Base-by-base conservation (phyloP, 2,329 filamentous ascomycete species). In the Fusarium falciforme region DNA sequence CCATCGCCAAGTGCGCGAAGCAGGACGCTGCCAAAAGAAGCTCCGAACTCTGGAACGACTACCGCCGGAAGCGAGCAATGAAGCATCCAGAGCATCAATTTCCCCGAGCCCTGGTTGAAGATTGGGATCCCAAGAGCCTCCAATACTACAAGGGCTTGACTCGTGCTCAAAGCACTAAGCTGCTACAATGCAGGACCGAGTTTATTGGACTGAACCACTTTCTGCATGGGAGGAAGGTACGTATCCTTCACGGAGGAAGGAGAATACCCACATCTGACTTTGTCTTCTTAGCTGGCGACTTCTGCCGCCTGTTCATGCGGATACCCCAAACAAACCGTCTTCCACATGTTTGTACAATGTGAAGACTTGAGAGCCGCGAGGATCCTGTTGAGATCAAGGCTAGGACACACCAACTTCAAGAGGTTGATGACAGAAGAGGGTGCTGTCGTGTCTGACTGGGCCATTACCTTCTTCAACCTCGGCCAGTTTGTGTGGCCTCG, bases 331-430 rank as follows among this genome's bases (percentile, higher is more conserved):
- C 62, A 65, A 65, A 65, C 52, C 52, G 62, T 59, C 54, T 65
- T 59, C 42, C 62, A 65, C 40, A 59, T 59, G 62, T 52, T 65
- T 49, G 31, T 59, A 22, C 20, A 40, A n/a, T 65, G 62, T 20
- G 10, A 9, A 12, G 27, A 38, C 20, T 27, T 59, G 16, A 29
- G 16, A 10, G 29, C 29, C 20, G 54, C 31, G 5, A 59, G 62
- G 52, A 16, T 11, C 2, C 36, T 6, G 2, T 7, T 65, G 62
- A 29, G 10, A 2, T 16, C 27, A 17, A 12, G 36, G 9, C 36
- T 65, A 6, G 27, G 31, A 10, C 40, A 49, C 20, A 36, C 14
- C 1, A 40, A 65, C 54, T 59, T 65, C 20, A 59, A 49, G 42
- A 31, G 20, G 52, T 17, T 65, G 22, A 58, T 65, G 52, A 59